A percentile compares a stretch with the other conserved stretches of the same genome.
Evolutionary conservation across 2,329 filamentous ascomycete genomes (phyloP).

Genomic region (Pseudonectria buxi): DNA sequence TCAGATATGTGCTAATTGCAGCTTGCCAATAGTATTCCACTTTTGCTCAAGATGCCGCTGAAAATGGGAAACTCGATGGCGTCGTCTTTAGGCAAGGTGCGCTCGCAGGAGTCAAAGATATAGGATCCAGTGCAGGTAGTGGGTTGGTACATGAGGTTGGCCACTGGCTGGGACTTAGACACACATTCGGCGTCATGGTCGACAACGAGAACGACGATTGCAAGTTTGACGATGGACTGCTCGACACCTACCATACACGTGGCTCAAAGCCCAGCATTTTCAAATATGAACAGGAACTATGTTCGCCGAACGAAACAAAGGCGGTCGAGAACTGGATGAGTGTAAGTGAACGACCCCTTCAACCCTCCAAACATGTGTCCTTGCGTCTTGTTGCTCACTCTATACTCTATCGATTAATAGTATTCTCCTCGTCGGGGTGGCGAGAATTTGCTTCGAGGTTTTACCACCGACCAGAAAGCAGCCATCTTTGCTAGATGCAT

Average conservation of each 20-base stretch:
- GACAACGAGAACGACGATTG: constrained; percentile 8
- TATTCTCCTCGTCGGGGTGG: too few species aligned
- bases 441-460: constrained; percentile 7
- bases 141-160: constrained; percentile 7
- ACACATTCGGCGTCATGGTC: constrained; percentile 6
- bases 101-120: constrained; percentile 1
- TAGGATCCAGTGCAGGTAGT: too few species aligned
- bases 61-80: constrained; percentile 4
- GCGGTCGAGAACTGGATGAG: constrained; percentile 18
- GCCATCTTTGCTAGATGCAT: constrained; percentile 16
- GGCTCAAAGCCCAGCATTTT: constrained; percentile 8
- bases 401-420: too few species aligned
- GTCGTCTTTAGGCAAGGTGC: constrained; percentile 3
- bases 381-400: too few species aligned
- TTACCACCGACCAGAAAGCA: constrained; percentile 19
- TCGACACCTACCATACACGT: constrained; percentile 14
- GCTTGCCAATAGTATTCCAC: constrained; percentile 1
- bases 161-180: constrained; percentile 6
- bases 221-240: constrained; percentile 8
- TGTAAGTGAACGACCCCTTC: too few species aligned
- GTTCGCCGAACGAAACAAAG: constrained; percentile 1
- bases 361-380: too few species aligned
- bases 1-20: neutral
- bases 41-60: constrained; percentile 5
- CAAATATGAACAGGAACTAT: constrained; percentile 11